Percentiles rank a stretch among this genome's conserved stretches.
Evolutionary conservation across 2,329 filamentous ascomycete genomes (phyloP).

Genomic region (Ascochyta viciae-villosae): DNA sequence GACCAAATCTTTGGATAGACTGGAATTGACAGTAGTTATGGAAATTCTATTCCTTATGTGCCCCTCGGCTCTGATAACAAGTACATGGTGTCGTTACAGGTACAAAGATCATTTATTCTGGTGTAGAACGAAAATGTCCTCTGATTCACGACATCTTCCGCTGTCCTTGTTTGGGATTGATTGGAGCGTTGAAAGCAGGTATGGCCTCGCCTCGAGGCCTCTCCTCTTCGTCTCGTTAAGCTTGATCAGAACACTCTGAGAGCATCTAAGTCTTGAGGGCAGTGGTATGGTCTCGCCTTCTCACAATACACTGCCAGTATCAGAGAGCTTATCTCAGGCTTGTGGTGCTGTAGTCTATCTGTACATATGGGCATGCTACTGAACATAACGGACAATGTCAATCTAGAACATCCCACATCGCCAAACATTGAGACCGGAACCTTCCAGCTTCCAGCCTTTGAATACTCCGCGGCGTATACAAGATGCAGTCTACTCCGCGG

Average conservation of each 20-base stretch:
- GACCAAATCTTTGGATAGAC: not conserved
- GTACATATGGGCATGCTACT: too few species aligned
- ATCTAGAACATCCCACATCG: not conserved
- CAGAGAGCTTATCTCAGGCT: too few species aligned
- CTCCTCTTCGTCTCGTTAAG: too few species aligned
- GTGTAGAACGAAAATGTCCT: not conserved
- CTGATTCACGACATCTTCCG: not conserved
- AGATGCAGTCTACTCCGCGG: not conserved
- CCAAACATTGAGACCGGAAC: not conserved
- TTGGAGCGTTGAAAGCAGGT: too few species aligned
- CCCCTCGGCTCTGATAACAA: not conserved
- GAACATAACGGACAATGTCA: too few species aligned
- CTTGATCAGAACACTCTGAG: too few species aligned
- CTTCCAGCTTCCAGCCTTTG: not conserved
- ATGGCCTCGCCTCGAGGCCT: too few species aligned
- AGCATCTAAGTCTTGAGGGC: too few species aligned
- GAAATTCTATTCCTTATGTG: not conserved
- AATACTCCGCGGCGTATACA: not conserved
- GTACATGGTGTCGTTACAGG: not conserved
- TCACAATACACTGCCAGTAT: too few species aligned
- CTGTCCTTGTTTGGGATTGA: not conserved
- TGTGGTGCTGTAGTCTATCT: too few species aligned
- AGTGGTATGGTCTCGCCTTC: too few species aligned
- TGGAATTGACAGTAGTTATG: not conserved
- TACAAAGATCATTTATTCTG: not conserved